These are phyloP conservation scores for Tardiomyces depauwii DNA, from an alignment of 1,139 yeast species.

Conservation along the genomic window DNA sequence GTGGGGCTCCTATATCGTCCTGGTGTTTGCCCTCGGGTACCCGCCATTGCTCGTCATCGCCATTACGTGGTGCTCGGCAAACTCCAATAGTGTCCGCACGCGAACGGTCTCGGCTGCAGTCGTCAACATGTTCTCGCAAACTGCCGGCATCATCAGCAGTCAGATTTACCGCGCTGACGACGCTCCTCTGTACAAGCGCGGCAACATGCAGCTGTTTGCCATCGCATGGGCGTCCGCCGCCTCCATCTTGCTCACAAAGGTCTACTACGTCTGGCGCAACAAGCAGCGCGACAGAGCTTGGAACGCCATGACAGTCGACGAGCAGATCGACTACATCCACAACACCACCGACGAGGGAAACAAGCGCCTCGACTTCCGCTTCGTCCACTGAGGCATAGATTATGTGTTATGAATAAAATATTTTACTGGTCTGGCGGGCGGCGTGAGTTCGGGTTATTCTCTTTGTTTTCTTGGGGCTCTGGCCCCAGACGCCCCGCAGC, in stretches of 20 bases:
- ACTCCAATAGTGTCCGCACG: conserved; percentile 47
- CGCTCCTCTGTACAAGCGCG: conserved; percentile 45
- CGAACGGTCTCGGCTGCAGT: conserved; percentile 52
- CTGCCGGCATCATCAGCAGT: conserved; percentile 40
- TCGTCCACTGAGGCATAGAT: conserved; percentile 15
- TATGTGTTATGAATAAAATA: no score
- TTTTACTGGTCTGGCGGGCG: no score
- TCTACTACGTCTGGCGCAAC: conserved; percentile 40
- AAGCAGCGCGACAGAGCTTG: conserved; percentile 34
- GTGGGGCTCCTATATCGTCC: conserved; percentile 45
- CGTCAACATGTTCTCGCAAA: conserved; percentile 51
- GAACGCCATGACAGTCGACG: conserved; percentile 37
- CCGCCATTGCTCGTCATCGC: conserved; percentile 43
- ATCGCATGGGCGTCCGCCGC: conserved; percentile 23
- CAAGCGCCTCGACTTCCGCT: conserved; percentile 43
- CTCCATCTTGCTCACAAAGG: conserved; percentile 11
- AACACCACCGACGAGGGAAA: conserved; percentile 42
- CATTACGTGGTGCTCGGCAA: conserved; percentile 51
- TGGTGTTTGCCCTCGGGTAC: conserved; percentile 37
- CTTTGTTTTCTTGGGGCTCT: no score
- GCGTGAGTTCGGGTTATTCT: no score
- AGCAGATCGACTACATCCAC: conserved; percentile 34
- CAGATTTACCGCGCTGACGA: conserved; percentile 48
- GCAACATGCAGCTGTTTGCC: conserved; percentile 37
- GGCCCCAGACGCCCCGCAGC: no score